phyloP scores from a whole-genome alignment of 345 rosid genomes.

The Gossypium turneri region DNA sequence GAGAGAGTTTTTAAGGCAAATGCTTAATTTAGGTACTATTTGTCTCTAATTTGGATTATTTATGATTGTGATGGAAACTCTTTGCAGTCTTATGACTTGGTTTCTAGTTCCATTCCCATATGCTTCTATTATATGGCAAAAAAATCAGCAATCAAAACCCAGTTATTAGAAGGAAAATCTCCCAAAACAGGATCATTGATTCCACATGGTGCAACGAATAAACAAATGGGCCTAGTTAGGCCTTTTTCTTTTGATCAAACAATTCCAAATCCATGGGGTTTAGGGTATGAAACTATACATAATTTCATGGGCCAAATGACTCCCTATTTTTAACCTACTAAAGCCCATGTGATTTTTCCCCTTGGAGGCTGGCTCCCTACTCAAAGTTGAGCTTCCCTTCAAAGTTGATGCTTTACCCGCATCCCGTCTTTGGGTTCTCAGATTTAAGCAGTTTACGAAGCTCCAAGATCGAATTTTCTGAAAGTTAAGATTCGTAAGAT shows the following conservation, averaged over 20 bases:
- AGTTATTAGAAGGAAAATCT: neutral
- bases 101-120: neutral
- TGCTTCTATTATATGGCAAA: neutral
- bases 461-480: neutral
- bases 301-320: neutral
- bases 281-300: neutral
- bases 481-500: neutral
- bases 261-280: neutral
- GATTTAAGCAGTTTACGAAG: neutral
- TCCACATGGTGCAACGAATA: neutral
- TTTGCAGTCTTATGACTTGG: neutral
- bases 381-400: neutral
- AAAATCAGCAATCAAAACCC: neutral
- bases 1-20: neutral
- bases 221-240: neutral
- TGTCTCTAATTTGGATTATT: neutral
- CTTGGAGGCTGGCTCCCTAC: too few relatives aligned
- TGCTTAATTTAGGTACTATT: conserved; percentile 3
- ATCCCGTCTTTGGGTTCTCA: neutral
- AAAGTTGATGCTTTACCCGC: neutral
- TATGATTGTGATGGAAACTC: neutral
- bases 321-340: too few relatives aligned
- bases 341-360: too few relatives aligned
- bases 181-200: too few relatives aligned
- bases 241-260: neutral